Evolutionary conservation across 257 asterid species (phyloP).

Genomic region (Ballota nigra): DNA sequence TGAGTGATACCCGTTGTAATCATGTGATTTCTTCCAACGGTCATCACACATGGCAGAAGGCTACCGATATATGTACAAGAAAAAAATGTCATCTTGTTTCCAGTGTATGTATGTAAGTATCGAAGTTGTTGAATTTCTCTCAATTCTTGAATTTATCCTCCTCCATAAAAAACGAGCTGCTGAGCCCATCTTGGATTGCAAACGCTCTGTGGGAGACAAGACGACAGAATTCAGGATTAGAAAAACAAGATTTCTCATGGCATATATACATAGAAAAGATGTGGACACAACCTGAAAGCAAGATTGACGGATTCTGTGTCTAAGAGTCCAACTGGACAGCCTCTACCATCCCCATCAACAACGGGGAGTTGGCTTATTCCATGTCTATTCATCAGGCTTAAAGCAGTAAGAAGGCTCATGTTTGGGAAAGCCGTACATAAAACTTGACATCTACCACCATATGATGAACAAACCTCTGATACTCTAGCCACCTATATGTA

Average conservation of each 20-base stretch:
- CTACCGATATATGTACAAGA: not conserved
- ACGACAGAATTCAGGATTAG: not conserved
- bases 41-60: not conserved
- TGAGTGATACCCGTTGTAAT: too few relatives aligned
- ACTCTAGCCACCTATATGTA: conserved; percentile 54
- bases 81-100: not conserved
- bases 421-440: conserved; percentile 55
- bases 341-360: conserved; percentile 40
- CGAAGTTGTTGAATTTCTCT: conserved; percentile 5
- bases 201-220: conserved; percentile 32
- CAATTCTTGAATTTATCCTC: conserved; percentile 28
- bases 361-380: conserved; percentile 69
- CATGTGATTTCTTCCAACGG: too few relatives aligned
- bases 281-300: conserved; percentile 70
- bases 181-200: conserved; percentile 45
- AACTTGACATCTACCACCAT: conserved; percentile 44
- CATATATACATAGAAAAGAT: too few relatives aligned
- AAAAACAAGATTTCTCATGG: not conserved
- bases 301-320: conserved; percentile 71
- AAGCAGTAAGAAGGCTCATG: conserved; percentile 58
- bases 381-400: conserved; percentile 54
- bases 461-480: conserved; percentile 56
- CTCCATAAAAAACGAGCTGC: conserved; percentile 22
- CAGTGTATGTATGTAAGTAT: not conserved
- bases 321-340: conserved; percentile 65